Evolutionary conservation across 1,284 basidiomycete species (phyloP).

Genomic region (Moniliella sp.): DNA sequence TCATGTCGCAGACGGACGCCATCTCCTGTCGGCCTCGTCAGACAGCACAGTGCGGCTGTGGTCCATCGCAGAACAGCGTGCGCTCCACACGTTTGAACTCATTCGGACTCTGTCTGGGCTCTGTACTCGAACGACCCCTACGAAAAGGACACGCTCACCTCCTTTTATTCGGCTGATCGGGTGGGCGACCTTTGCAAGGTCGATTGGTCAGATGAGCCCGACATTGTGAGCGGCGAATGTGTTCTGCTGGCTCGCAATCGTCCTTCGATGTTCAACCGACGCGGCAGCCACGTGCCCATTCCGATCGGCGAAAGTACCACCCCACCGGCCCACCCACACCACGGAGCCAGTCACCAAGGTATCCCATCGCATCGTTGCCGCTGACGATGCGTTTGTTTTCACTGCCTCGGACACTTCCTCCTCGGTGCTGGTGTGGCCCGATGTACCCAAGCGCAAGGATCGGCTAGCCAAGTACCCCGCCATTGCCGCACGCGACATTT

Average conservation of each 20-base stretch:
- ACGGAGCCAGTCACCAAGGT: conserved; percentile 35
- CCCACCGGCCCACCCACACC: conserved; percentile 36
- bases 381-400: conserved; percentile 74
- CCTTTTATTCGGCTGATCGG: conserved; percentile 87
- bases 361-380: conserved; percentile 61
- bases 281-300: conserved; percentile 3
- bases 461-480: conserved; percentile 15
- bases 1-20: conserved; percentile 73
- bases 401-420: conserved; percentile 63
- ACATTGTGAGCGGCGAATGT: conserved; percentile 70
- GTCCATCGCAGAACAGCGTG: conserved; percentile 70
- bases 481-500: background rate
- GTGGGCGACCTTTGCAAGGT: conserved; percentile 70
- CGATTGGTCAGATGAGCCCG: conserved; percentile 59
- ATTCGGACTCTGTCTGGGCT: conserved; percentile 85
- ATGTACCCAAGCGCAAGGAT: conserved; percentile 34
- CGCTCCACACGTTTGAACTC: conserved; percentile 82
- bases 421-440: conserved; percentile 61
- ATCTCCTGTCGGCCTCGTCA: conserved; percentile 34
- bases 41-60: conserved; percentile 65
- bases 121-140: conserved; percentile 65
- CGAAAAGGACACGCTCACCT: conserved; percentile 52
- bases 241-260: no score
- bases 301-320: conserved; percentile 16
- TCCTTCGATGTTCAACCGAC: conserved; percentile 39